phyloP scores from a whole-genome alignment of 257 asterid genomes.

The Rauvolfia tetraphylla region DNA sequence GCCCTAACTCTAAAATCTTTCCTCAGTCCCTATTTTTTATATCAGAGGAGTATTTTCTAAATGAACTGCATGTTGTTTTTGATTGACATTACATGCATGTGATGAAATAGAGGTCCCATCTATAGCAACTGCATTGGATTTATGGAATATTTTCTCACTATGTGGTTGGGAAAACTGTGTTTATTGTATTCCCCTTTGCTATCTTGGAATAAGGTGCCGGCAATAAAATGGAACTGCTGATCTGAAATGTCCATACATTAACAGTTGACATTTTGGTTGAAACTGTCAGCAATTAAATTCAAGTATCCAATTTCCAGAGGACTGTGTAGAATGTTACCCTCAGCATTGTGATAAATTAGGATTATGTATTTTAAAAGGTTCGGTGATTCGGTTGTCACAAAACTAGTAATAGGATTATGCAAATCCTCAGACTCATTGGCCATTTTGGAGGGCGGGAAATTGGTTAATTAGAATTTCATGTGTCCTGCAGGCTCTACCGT shows the following conservation, averaged over 20 bases:
- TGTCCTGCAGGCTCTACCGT: neutral
- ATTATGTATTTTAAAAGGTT: neutral
- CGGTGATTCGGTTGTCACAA: neutral
- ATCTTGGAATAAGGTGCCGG: neutral
- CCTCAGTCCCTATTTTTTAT: neutral
- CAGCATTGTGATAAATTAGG: neutral
- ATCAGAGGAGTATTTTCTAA: neutral
- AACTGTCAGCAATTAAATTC: neutral
- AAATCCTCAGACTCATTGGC: neutral
- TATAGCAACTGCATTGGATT: neutral
- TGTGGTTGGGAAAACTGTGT: neutral
- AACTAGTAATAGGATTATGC: neutral
- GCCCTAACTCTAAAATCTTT: slow-evolving; percentile 2
- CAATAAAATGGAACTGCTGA: neutral
- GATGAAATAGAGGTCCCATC: neutral
- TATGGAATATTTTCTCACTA: neutral
- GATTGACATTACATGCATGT: neutral
- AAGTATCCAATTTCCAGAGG: neutral
- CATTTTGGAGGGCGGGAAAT: neutral
- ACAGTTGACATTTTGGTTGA: neutral
- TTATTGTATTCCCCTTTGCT: neutral
- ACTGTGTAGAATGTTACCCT: neutral
- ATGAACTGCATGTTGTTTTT: neutral
- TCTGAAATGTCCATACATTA: neutral
- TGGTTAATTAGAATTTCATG: neutral